Base-by-base conservation (phyloP, 352 stramenopile species). In the Pythium graminicola region DNA sequence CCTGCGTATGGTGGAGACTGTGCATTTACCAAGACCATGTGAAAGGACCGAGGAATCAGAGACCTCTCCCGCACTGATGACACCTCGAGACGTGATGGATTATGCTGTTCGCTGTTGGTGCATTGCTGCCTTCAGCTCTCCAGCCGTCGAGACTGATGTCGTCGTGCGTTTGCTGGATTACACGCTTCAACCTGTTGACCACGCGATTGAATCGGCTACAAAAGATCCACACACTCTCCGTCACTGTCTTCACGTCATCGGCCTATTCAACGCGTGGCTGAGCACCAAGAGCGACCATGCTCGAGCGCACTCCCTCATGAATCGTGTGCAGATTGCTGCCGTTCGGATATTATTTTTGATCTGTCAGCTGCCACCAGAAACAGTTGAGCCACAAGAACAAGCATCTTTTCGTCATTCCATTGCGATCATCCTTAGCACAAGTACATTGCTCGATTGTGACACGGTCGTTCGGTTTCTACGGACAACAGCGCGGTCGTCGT, bases 51-150 rank as follows among this genome's bases (percentile, higher is more conserved):
- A n/a, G n/a, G n/a, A n/a, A n/a, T n/a, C n/a, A n/a, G n/a, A n/a
- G n/a, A n/a, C n/a, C n/a, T n/a, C n/a, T n/a, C n/a, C n/a, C 17
- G 39, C n/a, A 27, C 11, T 31, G 11, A 31, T 47, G 11, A 50
- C 51, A 6, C 50, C 60, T 2, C 60, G 70, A 31, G 42, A 29
- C 1, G 16, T 64, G n/a, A 60, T 74, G 51, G 49, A 52, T 6
- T 73, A 78, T 36, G 53, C 72, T 42, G 33, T 65, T 26, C 46
- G 55, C 13, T 62, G 55, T 22, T 62, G 55, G 55, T 44, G 45
- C 28, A 2, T 62, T 19, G 24, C 8, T 1, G 46, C 47, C 8
- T 48, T 57, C 38, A 6, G 16, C 3, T 23, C 26, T 1, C 19
- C 16, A 2, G 6, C 20, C 20, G 7, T 16, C 5, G 1, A 20